These are phyloP conservation scores for Thelonectria olida DNA, from an alignment of 2,329 filamentous ascomycete species.

Conservation along the genomic window DNA sequence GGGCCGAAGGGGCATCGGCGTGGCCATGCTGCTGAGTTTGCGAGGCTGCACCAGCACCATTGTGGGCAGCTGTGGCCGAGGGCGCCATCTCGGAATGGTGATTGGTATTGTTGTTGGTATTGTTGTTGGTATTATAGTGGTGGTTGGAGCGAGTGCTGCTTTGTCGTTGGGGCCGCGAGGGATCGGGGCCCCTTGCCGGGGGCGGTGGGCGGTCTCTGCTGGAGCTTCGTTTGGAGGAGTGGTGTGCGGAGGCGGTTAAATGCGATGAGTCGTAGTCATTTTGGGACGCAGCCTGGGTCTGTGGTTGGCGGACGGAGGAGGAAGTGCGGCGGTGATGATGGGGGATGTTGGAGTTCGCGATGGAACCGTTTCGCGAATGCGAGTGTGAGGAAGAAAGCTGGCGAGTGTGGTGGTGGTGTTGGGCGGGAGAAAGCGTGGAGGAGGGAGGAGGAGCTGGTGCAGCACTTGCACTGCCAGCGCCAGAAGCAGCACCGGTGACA, in stretches of 20 bases:
- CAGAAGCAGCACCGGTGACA: slow-evolving; percentile 22
- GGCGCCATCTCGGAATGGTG: slow-evolving; percentile 58
- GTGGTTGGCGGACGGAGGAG: slow-evolving; percentile 51
- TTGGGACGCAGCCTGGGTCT: slow-evolving; percentile 59
- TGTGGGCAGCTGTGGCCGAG: slow-evolving; percentile 59
- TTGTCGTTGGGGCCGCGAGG: slow-evolving; percentile 56
- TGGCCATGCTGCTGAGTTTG: slow-evolving; percentile 52
- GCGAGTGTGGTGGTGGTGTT: slow-evolving; percentile 36
- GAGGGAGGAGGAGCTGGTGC: slow-evolving; percentile 26
- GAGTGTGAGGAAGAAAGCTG: slow-evolving; percentile 38
- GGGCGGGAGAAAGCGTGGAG: slow-evolving; percentile 29
- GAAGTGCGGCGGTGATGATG: slow-evolving; percentile 51
- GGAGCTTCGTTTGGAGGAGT: slow-evolving; percentile 65
- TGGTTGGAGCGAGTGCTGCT: slow-evolving; percentile 60
- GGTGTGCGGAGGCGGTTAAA: slow-evolving; percentile 62
- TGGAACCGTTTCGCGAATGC: slow-evolving; percentile 39
- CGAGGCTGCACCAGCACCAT: slow-evolving; percentile 62
- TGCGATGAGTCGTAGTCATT: slow-evolving; percentile 79
- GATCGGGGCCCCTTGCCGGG: slow-evolving; percentile 63
- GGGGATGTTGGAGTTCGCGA: slow-evolving; percentile 36
- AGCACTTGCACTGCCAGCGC: not conserved
- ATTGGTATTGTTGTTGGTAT: slow-evolving; percentile 37
- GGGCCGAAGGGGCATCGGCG: slow-evolving; percentile 46
- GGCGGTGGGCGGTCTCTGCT: slow-evolving; percentile 67
- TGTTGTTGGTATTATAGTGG: slow-evolving; percentile 41